Conservation (phyloP, 805 yeast genomes). For the Pichia scutulata region DNA sequence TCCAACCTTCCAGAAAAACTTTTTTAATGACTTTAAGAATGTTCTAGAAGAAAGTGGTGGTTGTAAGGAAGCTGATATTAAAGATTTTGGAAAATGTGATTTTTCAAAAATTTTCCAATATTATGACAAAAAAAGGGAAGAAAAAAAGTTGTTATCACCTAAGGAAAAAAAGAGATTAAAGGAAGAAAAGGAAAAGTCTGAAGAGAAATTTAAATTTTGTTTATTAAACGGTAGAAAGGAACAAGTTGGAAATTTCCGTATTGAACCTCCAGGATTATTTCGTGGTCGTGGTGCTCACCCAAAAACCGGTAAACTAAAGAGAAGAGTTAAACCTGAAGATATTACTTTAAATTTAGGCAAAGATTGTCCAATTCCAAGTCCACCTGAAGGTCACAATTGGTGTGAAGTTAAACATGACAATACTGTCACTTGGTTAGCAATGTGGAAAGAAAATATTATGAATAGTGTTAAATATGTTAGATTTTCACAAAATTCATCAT, state of each 20-base stretch:
- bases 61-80: conserved; percentile 40
- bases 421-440: conserved; percentile 91
- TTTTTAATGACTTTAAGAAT: conserved; percentile 66
- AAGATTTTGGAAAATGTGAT: conserved; percentile 63
- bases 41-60: conserved; percentile 71
- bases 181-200: conserved; percentile 63
- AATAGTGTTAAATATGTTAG: conserved; percentile 81
- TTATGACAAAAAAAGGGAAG: conserved; percentile 63
- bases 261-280: conserved; percentile 94
- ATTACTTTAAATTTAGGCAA: conserved; percentile 75
- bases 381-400: conserved; percentile 89
- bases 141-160: conserved; percentile 57
- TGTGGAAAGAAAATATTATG: conserved; percentile 92
- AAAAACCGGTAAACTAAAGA: conserved; percentile 84
- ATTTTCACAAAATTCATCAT: conserved; percentile 82
- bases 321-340: conserved; percentile 84
- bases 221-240: conserved; percentile 79
- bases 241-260: conserved; percentile 86
- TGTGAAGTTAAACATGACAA: conserved; percentile 83
- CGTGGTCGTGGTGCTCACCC: conserved; percentile 98
- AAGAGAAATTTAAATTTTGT: conserved; percentile 78
- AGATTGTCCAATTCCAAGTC: conserved; percentile 64
- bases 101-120: conserved; percentile 66
- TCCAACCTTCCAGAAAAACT: conserved; percentile 79
- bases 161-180: conserved; percentile 73